Evolutionary conservation across 805 yeast genomes (phyloP).

Genomic region (Maudiozyma bulderi): DNA sequence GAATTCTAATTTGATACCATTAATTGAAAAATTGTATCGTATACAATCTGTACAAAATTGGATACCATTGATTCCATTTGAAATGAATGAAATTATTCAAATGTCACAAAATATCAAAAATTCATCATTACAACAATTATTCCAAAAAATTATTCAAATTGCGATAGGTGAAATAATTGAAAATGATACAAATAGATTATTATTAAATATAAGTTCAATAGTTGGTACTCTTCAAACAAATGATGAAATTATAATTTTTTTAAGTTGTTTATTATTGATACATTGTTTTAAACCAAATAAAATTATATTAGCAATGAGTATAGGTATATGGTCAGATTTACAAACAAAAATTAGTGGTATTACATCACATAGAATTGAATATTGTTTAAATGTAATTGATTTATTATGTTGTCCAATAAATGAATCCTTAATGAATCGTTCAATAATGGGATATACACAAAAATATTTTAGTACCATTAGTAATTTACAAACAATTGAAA

Average conservation of each 20-base stretch:
- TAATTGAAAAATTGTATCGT: constrained; percentile 36
- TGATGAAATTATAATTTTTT: neutral
- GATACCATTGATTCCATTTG: constrained; percentile 27
- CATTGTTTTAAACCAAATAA: neutral
- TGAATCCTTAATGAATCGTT: neutral
- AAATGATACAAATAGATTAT: neutral
- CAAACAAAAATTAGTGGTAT: neutral
- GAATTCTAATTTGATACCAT: neutral
- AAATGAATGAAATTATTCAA: constrained; percentile 14
- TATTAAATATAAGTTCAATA: neutral
- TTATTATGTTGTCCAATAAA: neutral
- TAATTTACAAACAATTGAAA: neutral
- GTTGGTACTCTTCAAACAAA: neutral
- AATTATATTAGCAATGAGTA: neutral
- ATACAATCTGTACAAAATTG: constrained; percentile 28
- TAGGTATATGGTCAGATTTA: constrained; percentile 1
- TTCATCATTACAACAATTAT: neutral
- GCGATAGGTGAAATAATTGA: neutral
- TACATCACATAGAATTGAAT: neutral
- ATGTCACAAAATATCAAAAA: neutral
- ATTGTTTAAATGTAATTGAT: neutral
- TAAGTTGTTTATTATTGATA: neutral
- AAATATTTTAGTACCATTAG: neutral
- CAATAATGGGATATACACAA: neutral
- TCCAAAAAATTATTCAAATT: neutral